Conservation (phyloP, 1,284 basidiomycete species). For the Apiotrichum porosum region DNA sequence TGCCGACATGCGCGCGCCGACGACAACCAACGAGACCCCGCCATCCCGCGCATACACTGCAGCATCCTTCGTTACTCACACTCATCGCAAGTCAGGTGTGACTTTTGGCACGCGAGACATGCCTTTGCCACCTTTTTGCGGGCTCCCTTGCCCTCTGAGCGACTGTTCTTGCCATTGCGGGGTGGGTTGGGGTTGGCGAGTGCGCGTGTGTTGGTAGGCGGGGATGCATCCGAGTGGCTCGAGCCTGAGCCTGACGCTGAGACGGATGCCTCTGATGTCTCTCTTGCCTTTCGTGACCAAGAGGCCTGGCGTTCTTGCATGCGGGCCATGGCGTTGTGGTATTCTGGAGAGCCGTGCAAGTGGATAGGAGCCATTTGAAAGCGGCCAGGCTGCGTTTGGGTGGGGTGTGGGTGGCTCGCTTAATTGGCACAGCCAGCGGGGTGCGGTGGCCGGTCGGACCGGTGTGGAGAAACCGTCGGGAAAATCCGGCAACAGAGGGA, state of each 20-base stretch:
- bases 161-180: background rate
- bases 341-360: too few relatives aligned
- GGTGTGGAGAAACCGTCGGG: too few relatives aligned
- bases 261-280: conserved; percentile 9
- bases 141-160: conserved; percentile 53
- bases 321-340: conserved; percentile 3
- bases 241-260: conserved; percentile 7
- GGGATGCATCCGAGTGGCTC: background rate
- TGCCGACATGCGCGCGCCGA: too few relatives aligned
- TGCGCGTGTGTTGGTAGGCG: background rate
- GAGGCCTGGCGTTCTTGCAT: conserved; percentile 7
- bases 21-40: too few relatives aligned
- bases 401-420: too few relatives aligned
- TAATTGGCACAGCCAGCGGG: too few relatives aligned
- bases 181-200: background rate
- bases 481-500: too few relatives aligned
- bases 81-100: conserved; percentile 96
- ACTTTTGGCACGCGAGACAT: conserved; percentile 87
- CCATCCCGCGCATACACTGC: too few relatives aligned
- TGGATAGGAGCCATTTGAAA: too few relatives aligned
- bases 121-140: conserved; percentile 58
- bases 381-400: too few relatives aligned
- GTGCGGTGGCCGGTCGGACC: too few relatives aligned
- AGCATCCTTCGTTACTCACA: conserved; percentile 53
- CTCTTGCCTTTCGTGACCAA: conserved; percentile 8